phyloP scores from a whole-genome alignment of 2,329 filamentous ascomycete genomes.

The Neurospora sp. region DNA sequence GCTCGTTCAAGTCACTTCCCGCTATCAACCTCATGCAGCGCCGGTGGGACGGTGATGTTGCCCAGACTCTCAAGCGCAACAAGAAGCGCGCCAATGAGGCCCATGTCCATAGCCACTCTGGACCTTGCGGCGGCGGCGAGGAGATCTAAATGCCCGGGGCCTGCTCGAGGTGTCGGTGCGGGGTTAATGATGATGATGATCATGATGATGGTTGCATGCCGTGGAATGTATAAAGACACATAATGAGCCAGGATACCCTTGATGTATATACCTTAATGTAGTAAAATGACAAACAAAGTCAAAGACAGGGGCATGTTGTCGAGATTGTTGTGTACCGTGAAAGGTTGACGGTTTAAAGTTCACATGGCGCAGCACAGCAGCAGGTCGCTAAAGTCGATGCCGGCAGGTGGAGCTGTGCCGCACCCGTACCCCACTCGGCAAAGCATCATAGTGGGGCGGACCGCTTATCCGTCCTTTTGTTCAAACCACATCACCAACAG shows the following conservation, averaged over 20 bases:
- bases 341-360: background rate
- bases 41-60: conserved; percentile 12
- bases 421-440: background rate
- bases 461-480: background rate
- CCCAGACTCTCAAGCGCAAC: conserved; percentile 9
- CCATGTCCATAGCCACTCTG: conserved; percentile 6
- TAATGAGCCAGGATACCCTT: background rate
- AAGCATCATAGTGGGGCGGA: background rate
- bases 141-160: background rate
- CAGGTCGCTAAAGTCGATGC: background rate
- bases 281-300: background rate
- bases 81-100: background rate
- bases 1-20: conserved; percentile 28
- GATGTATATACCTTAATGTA: background rate
- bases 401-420: background rate
- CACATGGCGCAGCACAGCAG: background rate
- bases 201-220: background rate
- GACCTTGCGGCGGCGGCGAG: conserved; percentile 13
- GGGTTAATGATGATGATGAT: background rate
- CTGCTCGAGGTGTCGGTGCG: background rate
- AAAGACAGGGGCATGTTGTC: background rate
- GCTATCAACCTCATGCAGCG: conserved; percentile 6
- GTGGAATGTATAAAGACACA: background rate
- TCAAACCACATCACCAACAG: background rate
- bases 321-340: background rate